Evolutionary conservation across 495 filamentous ascomycete genomes (phyloP), one percentile per base, ranked within the genome.

Genomic region (Tuber magnatum): DNA sequence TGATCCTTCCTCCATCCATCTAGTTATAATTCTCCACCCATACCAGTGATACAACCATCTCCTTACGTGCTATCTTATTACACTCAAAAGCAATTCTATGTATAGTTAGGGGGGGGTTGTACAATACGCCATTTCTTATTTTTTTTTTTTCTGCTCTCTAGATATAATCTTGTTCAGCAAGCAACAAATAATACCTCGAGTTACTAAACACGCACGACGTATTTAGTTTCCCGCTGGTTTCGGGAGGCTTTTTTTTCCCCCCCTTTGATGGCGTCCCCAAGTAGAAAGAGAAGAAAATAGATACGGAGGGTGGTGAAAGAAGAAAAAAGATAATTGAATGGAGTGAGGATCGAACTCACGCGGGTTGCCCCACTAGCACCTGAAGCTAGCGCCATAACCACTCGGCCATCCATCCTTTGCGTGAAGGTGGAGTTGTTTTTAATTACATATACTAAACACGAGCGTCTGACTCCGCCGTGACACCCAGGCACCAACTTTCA

Each of bases 361-460:
- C 79, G 79, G 79, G 74, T 80, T 80, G 74, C 79, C 78, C 79
- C 79, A 80, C 79, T 80, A 80, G 79, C 79, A 80, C 79, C 79
- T 80, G 79, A 80, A 80, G 79, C 79, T 80, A 80, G 79, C 79
- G 79, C 79, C 79, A 80, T 80, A 80, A 80, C 79, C 79, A 80
- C 79, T 80, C 79, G 79, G 79, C 79, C 79, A 80, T 79, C 77
- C 77, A 79, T 79, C 77, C 77, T 16, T 32, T 35, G 28, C 14
- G 51, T 32, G n/a, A 61, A 2, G 18, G 0, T 6, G 22, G 6
- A 5, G 46, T 24, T 18, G 56, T 35, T 65, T 65, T 65, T 65
- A 7, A 32, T 35, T 65, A 18, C 16, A 32, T 65, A 35, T 18
- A 35, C 28, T 14, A 35, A 65, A 65, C 56, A 35, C 35, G 0